Evolutionary conservation across 2,329 filamentous ascomycete species (phyloP).

Genomic region (Peltaster fructicola): DNA sequence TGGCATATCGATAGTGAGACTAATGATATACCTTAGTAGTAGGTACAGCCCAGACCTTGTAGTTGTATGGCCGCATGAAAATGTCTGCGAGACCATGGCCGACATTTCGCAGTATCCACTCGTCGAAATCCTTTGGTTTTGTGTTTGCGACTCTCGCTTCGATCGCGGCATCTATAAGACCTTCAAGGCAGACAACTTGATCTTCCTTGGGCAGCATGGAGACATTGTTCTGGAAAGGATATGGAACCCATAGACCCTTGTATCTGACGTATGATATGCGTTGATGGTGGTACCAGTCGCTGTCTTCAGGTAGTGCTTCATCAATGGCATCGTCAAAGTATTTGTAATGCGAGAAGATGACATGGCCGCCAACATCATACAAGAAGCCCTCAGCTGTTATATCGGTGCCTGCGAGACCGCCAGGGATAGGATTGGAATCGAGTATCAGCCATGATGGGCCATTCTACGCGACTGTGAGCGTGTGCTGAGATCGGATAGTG

Average conservation of each 20-base stretch:
- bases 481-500: constrained; percentile 4
- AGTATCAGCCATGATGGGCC: constrained; percentile 91
- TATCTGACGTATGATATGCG: constrained; percentile 98
- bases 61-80: constrained; percentile 99
- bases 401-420: constrained; percentile 91
- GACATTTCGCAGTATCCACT: constrained; percentile 92
- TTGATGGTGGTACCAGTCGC: constrained; percentile 96
- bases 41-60: constrained; percentile 98
- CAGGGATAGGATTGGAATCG: constrained; percentile 78
- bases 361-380: constrained; percentile 96
- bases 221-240: constrained; percentile 99
- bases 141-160: constrained; percentile 71
- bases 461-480: constrained; percentile 37
- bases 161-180: constrained; percentile 85
- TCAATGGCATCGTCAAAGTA: constrained; percentile 99
- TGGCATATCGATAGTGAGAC: background rate
- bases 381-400: constrained; percentile 93
- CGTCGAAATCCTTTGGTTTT: constrained; percentile 93
- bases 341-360: constrained; percentile 99
- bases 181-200: constrained; percentile 84
- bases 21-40: constrained; percentile 62
- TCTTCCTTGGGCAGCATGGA: constrained; percentile 96
- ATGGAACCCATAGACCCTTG: constrained; percentile 92
- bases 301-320: constrained; percentile 82
- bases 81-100: constrained; percentile 78